Base-by-base conservation (phyloP, 2,329 filamentous ascomycete genomes). In the Grosmannia huntii region DNA sequence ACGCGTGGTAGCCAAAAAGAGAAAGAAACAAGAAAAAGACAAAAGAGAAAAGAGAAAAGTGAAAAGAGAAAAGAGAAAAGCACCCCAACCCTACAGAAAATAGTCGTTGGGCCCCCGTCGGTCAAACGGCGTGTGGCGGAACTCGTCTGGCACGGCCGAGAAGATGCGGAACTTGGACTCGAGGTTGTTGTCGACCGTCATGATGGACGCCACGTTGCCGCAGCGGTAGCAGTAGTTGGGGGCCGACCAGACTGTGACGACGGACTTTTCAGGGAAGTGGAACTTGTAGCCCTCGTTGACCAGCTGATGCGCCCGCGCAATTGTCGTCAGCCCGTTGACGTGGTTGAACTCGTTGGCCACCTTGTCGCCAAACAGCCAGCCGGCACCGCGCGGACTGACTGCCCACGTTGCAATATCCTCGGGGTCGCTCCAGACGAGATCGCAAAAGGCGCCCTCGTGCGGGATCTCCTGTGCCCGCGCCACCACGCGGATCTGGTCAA, bases 231-330 rank as follows among this genome's bases (percentile, higher is more conserved):
- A 95, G 72, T 94, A 94, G 70, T 95, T 99, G 5, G 94, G 94
- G 4, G 94, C 94, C 60, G 90, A 96, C 94, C 94, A 99, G 25
- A 99, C 94, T 0, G 94, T 99, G 21, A 96, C 91, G 49, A 96
- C 91, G 14, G 95, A 95, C 73, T 94, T 92, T 70, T 96, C 89
- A 57, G 87, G 81, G 73, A 97, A 97, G 70, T 97, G 92, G 70
- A 95, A 97, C 82, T 99, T 96, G 73, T 95, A 99, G 4, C 94
- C 94, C 73, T 99, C 94, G 67, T 99, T 95, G 65, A 96, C 96
- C 2, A 99, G 80, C 73, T 99, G 94, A 72, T 99, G 94, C n/a
- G 94, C 94, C 55, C 94, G 87, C 31, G 96, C 82, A 67, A 99
- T 99, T 67, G 97, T 88, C 62, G 87, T 94, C 77, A 99, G 88